These are phyloP conservation scores for Epichloe sylvatica DNA, from an alignment of 2,329 filamentous ascomycete species.

Conservation along the genomic window DNA sequence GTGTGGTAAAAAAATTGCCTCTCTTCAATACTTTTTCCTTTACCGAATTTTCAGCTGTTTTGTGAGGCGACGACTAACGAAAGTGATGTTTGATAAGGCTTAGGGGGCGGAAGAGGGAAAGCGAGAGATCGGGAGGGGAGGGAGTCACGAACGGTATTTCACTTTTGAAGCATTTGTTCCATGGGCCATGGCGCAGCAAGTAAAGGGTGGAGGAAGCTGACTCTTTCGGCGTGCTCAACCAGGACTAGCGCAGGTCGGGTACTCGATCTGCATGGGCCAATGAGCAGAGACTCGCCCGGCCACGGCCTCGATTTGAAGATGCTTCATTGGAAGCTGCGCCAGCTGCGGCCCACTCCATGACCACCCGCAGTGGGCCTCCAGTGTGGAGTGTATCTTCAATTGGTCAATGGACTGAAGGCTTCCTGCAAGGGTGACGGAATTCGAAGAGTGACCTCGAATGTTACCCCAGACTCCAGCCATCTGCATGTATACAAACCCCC, in stretches of 20 bases:
- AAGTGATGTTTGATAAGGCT: constrained; percentile 1
- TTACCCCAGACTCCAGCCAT: constrained; percentile 5
- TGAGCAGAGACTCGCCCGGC: constrained; percentile 4
- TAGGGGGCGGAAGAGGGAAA: constrained; percentile 3
- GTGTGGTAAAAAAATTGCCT: not conserved
- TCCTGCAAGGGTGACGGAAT: constrained; percentile 19
- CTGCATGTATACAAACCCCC: not conserved
- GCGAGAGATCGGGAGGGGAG: constrained; percentile 12
- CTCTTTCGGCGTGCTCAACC: constrained; percentile 31
- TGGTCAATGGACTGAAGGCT: constrained; percentile 16
- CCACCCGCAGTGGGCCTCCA: constrained; percentile 19
- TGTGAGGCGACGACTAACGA: not conserved
- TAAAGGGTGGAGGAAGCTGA: constrained; percentile 18
- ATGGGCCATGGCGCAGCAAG: constrained; percentile 17
- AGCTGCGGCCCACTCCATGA: constrained; percentile 2
- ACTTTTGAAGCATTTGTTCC: constrained; percentile 11
- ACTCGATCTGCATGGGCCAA: constrained; percentile 14
- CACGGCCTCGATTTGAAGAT: constrained; percentile 3
- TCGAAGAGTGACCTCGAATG: not conserved
- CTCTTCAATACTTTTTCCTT: not conserved
- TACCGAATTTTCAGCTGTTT: not conserved
- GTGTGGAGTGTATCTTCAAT: constrained; percentile 18
- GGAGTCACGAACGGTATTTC: constrained; percentile 24
- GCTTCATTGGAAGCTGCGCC: constrained; percentile 14
- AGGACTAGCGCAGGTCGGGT: constrained; percentile 19